Conservation (phyloP, 495 filamentous ascomycete species). For the Xylaria grammica region DNA sequence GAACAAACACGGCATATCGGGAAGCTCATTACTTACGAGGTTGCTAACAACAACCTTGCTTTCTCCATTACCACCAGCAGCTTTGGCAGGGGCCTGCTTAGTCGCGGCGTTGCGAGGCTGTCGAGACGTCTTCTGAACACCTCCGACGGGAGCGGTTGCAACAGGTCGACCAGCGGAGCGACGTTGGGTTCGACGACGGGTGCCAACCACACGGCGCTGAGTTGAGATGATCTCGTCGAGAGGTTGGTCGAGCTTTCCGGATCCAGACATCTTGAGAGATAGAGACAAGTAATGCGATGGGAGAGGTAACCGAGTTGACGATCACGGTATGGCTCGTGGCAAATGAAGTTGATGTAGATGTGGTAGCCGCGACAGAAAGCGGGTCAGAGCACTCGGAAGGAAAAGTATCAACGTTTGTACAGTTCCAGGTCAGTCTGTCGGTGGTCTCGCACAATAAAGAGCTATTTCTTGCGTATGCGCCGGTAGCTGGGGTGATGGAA, state of each 20-base stretch:
- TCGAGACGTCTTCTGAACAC: conserved; percentile 81
- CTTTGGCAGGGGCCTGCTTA: conserved; percentile 67
- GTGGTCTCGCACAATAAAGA: conserved; percentile 8
- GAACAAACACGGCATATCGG: background rate
- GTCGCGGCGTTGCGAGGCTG: conserved; percentile 59
- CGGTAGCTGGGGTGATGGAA: conserved; percentile 1
- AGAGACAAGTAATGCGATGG: conserved; percentile 31
- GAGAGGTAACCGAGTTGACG: conserved; percentile 21
- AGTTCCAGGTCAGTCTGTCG: conserved; percentile 2
- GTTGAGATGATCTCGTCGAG: conserved; percentile 93
- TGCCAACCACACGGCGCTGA: conserved; percentile 61
- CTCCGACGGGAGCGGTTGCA: conserved; percentile 74
- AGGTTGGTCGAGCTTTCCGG: conserved; percentile 89
- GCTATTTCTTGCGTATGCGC: background rate
- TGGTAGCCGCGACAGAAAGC: conserved; percentile 13
- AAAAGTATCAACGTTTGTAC: background rate
- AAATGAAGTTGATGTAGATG: conserved; percentile 27
- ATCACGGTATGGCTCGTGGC: conserved; percentile 22
- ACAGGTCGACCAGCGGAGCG: conserved; percentile 57
- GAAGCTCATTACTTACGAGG: conserved; percentile 71
- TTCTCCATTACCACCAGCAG: conserved; percentile 64
- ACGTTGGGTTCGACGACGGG: conserved; percentile 57
- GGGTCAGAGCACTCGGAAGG: background rate
- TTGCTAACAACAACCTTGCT: conserved; percentile 98
- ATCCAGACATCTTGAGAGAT: conserved; percentile 73